Conservation (phyloP, 768 basidiomycete species). For the Crucibulum laeve region DNA sequence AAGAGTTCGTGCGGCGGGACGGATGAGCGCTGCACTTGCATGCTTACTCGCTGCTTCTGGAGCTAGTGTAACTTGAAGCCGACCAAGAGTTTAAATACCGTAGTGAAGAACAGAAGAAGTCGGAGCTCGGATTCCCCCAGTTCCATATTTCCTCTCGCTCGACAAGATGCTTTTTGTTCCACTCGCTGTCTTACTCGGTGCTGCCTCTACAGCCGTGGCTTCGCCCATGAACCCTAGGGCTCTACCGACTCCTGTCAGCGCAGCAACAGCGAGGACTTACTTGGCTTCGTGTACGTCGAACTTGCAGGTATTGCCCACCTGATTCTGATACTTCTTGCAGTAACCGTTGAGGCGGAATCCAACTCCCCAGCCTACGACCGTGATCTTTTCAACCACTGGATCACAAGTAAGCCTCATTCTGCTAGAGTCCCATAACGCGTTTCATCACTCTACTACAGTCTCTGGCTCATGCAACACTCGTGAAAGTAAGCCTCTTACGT, state of each 20-base stretch:
- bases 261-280: conserved; percentile 28
- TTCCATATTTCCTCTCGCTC: too few relatives aligned
- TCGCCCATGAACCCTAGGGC: conserved; percentile 14
- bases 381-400: conserved; percentile 42
- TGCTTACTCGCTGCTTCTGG: too few relatives aligned
- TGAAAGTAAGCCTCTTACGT: conserved; percentile 32
- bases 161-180: not conserved
- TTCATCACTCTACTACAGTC: conserved; percentile 22
- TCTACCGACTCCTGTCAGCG: conserved; percentile 26
- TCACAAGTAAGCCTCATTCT: conserved; percentile 32
- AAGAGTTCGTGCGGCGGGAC: too few relatives aligned
- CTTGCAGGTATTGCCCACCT: not conserved
- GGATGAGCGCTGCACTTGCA: too few relatives aligned
- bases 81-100: too few relatives aligned
- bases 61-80: too few relatives aligned
- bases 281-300: conserved; percentile 22
- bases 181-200: conserved; percentile 10
- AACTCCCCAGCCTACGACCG: conserved; percentile 32
- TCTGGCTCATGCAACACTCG: conserved; percentile 48
- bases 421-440: not conserved
- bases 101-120: too few relatives aligned
- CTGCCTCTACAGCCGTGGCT: conserved; percentile 11
- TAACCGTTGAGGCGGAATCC: conserved; percentile 26
- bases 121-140: too few relatives aligned
- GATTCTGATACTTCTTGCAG: conserved; percentile 11